These are phyloP conservation scores for Phlegmacium glaucopus DNA, from an alignment of 768 basidiomycete genomes.

Conservation along the genomic window DNA sequence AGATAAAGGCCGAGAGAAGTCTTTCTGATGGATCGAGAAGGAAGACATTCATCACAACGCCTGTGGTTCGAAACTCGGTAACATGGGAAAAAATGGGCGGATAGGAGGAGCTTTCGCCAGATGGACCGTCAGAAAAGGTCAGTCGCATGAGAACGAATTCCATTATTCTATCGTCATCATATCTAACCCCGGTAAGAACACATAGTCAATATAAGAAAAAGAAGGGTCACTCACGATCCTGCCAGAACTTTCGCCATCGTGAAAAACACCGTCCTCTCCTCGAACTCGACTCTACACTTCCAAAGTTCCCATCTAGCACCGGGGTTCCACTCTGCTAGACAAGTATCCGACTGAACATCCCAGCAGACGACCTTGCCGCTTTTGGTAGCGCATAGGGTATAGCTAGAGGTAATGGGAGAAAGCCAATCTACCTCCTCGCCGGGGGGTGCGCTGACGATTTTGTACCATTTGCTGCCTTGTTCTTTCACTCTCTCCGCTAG, in stretches of 20 bases:
- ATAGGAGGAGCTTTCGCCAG: constrained; percentile 32
- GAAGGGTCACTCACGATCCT: constrained; percentile 35
- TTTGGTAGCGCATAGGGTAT: constrained; percentile 76
- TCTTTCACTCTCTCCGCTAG: constrained; percentile 11
- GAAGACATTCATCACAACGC: constrained; percentile 77
- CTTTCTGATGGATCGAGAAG: constrained; percentile 61
- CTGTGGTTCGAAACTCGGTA: constrained; percentile 60
- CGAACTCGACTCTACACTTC: constrained; percentile 79
- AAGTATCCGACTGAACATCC: constrained; percentile 61
- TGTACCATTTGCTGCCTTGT: constrained; percentile 52
- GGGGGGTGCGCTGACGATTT: constrained; percentile 62
- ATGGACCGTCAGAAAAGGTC: constrained; percentile 49
- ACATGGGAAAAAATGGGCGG: constrained; percentile 55
- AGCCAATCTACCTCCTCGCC: constrained; percentile 74
- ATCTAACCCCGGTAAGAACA: constrained; percentile 28
- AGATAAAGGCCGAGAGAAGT: constrained; percentile 68
- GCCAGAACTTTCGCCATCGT: constrained; percentile 67
- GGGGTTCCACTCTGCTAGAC: constrained; percentile 70
- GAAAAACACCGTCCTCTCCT: constrained; percentile 66
- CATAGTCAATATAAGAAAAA: constrained; percentile 1
- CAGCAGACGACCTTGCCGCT: constrained; percentile 75
- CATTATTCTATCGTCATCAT: constrained; percentile 63
- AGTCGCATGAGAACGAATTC: constrained; percentile 71
- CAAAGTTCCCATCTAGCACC: constrained; percentile 64
- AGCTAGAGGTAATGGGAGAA: constrained; percentile 71